Base-by-base conservation (phyloP, 306 rosid species). In the Parietaria judaica region DNA sequence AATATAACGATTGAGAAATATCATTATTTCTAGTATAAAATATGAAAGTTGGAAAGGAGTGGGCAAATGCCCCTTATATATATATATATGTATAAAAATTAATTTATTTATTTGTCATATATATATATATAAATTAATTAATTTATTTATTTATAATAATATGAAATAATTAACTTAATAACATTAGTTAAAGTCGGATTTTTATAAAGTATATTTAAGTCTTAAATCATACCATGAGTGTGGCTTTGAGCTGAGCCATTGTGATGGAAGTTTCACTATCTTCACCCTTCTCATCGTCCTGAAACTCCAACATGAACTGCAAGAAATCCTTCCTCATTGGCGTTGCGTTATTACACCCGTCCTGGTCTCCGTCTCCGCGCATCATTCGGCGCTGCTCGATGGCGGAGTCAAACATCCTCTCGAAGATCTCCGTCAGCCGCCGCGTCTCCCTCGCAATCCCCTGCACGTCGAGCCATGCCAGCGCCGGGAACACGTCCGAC, bases 381-480 rank as follows among this genome's bases (percentile, higher is more conserved):
- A 10, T 35, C 7, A 11, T 56, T 43, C 38, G 36, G 7, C 60
- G 43, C n/a, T 56, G 4, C 38, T 35, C 60, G 41, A 56, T 56
- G 41, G 60, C 60, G 41, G 38, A 23, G 43, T 56, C 60, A 8
- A 56, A 23, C 60, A 56, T 56, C 13, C 11, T 10, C 38, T 56
- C 60, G 60, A 56, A 56, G 6, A 35, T n/a, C 11, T 3, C 41
- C 8, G 50, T 39, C 5, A 59, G 12, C 51, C 41, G 14, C 50
- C 7, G 38, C 1, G 36, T 51, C 4, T 37, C 58, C 15, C 39
- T 67, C 58, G 49, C 59, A 4, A 79, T 74, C 31, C 80, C 80
- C 35, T 74, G 79, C 3, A 70, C 23, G 65, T 78, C 83, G 8
- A 78, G 64, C 59, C 49, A 31, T 0, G 68, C 69, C 16, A 70